Base-by-base conservation (phyloP, 2,329 filamentous ascomycete genomes). In the Fusarium sp. region DNA sequence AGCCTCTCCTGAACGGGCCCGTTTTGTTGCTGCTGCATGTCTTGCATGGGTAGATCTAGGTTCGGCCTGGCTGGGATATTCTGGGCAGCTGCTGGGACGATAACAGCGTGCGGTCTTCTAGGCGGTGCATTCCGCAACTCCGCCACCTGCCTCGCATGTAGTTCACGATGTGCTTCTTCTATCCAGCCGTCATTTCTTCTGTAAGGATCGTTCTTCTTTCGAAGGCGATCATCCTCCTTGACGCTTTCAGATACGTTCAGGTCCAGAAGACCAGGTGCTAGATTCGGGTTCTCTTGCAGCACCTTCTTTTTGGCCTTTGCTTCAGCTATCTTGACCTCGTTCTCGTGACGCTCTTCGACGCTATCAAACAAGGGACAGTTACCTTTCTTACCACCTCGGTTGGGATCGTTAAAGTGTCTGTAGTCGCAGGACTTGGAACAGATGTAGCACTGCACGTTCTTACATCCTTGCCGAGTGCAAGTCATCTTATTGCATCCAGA, bases 401-500 rank as follows among this genome's bases (percentile, higher is more conserved):
- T 53, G 0, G 53, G 11, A 49, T 88, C 82, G 56, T 88, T 78
- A 68, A 96, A 96, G 73, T 96, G 92, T 0, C 78, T 65, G 68
- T 96, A 95, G 52, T 83, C 76, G 53, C 81, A 84, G 2, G 84
- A 84, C 66, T 88, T 80, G 19, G 86, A 87, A 76, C 92, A 96
- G 37, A 92, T 80, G 67, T 93, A 92, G 70, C 88, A 89, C 62
- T 87, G 84, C 0, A 82, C 68, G 39, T 85, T 83, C 3, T 51
- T 6, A 56, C 85, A 88, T 2, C 76, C 75, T 36, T 70, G 46
- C n/a, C 82, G 81, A 0, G 84, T 79, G 72, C 92, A 96, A 0
- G 74, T 82, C 84, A 96, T 91, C 75, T 93, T 93, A 77, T 96
- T 96, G 77, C 92, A 96, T 3, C 92, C 92, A 29, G 78, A 73